A percentile compares a stretch with the other conserved stretches of the same genome.
Conservation (phyloP, 2,329 filamentous ascomycete species). For the Acephala macrosclerotiorum region DNA sequence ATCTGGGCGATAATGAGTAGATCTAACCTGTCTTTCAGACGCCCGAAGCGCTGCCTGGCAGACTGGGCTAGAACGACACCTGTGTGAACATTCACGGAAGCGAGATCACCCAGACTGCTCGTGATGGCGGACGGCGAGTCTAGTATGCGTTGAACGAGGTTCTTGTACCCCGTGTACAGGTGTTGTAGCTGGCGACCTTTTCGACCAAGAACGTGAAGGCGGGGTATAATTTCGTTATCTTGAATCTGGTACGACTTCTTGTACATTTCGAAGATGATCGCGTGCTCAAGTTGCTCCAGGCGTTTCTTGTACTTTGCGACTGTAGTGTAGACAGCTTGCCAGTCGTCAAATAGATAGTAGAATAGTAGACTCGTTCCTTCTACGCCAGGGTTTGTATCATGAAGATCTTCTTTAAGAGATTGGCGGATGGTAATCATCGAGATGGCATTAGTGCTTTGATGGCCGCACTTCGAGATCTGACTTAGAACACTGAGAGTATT, state of each 20-base stretch:
- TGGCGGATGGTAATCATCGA: slow-evolving; percentile 42
- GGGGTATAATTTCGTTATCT: slow-evolving; percentile 61
- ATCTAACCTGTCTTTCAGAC: slow-evolving; percentile 64
- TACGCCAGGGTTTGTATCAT: slow-evolving; percentile 38
- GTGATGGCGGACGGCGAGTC: slow-evolving; percentile 35
- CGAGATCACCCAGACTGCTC: slow-evolving; percentile 5
- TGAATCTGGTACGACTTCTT: slow-evolving; percentile 47
- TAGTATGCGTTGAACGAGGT: slow-evolving; percentile 65
- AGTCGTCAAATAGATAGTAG: slow-evolving; percentile 74
- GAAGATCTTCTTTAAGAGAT: slow-evolving; percentile 41
- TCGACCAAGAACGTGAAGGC: slow-evolving; percentile 65
- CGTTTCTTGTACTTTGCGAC: slow-evolving; percentile 55
- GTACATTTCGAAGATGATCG: slow-evolving; percentile 41
- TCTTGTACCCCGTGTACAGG: slow-evolving; percentile 66
- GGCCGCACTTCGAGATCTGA: slow-evolving; percentile 63
- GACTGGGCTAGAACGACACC: slow-evolving; percentile 49
- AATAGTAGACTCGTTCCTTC: slow-evolving; percentile 68
- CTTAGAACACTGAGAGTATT: slow-evolving; percentile 68
- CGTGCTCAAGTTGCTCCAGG: slow-evolving; percentile 52
- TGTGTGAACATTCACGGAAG: neutral
- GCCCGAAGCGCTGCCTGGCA: slow-evolving; percentile 63
- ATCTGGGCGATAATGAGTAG: slow-evolving; percentile 69
- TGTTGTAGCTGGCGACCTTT: slow-evolving; percentile 67
- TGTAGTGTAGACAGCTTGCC: slow-evolving; percentile 64
- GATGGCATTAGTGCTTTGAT: slow-evolving; percentile 41